phyloP scores from a whole-genome alignment of 176 grass and related monocot species.

The Musa troglodytarum region DNA sequence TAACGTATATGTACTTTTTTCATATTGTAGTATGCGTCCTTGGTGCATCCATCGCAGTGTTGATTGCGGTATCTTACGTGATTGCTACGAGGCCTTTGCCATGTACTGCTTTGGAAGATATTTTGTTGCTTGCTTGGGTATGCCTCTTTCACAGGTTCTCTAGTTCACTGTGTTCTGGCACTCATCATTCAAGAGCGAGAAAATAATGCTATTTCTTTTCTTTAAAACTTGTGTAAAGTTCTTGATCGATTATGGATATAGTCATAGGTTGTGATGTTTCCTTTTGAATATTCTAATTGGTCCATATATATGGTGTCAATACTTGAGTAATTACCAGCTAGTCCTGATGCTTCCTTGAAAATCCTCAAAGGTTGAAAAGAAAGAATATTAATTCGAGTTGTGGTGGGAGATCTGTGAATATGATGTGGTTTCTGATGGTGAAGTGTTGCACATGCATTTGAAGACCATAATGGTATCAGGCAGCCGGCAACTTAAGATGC shows the following conservation, averaged over 20 bases:
- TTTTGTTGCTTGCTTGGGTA: conserved; percentile 88
- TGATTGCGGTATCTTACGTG: conserved; percentile 81
- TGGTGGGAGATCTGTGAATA: not conserved
- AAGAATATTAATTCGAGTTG: not conserved
- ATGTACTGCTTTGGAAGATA: conserved; percentile 99
- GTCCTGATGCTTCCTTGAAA: not conserved
- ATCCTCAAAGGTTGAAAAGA: not conserved
- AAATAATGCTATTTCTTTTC: not conserved
- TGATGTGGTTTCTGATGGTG: not conserved
- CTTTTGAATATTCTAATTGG: not conserved
- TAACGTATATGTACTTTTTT: conserved; percentile 2
- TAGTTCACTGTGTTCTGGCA: not conserved
- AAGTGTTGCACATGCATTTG: not conserved
- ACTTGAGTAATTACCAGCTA: not conserved
- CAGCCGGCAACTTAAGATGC: not conserved
- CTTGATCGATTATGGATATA: not conserved
- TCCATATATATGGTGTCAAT: not conserved
- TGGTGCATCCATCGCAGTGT: conserved; percentile 79
- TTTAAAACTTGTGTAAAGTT: not conserved
- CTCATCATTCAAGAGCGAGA: not conserved
- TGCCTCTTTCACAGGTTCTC: conserved; percentile 7
- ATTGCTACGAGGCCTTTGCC: conserved; percentile 86
- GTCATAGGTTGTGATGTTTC: too few relatives aligned
- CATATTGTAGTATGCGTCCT: conserved; percentile 58
- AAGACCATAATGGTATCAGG: not conserved